Conservation (phyloP, 257 asterid species). For the Cynanchum wilfordii region DNA sequence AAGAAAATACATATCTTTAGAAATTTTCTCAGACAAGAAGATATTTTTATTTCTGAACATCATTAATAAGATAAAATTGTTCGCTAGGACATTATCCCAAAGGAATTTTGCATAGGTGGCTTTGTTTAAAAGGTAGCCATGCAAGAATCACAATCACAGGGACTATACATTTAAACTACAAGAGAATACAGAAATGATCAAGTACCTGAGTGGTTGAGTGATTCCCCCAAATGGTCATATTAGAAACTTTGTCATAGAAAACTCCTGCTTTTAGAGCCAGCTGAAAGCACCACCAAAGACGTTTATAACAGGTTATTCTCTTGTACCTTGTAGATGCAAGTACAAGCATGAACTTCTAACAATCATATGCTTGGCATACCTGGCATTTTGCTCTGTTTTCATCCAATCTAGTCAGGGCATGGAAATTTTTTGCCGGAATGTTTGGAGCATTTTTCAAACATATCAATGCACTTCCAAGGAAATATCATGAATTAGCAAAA, state of each 20-base stretch:
- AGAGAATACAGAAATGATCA: not conserved
- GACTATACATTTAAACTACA: not conserved
- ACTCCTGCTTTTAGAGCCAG: constrained; percentile 96
- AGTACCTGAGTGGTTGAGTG: constrained; percentile 97
- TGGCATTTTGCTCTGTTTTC: constrained; percentile 99
- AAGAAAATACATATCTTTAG: not conserved
- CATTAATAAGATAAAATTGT: not conserved
- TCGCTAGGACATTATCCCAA: not conserved
- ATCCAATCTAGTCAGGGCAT: constrained; percentile 91
- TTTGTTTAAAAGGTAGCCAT: not conserved
- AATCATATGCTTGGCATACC: constrained; percentile 30
- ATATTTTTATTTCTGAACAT: not conserved
- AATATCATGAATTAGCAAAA: constrained; percentile 30
- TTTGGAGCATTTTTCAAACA: constrained; percentile 96
- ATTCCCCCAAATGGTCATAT: constrained; percentile 96
- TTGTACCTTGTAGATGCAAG: not conserved
- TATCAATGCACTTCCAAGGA: constrained; percentile 78
- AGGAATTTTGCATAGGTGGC: not conserved
- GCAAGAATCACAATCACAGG: not conserved
- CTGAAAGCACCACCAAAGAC: constrained; percentile 35
- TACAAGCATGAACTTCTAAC: not conserved
- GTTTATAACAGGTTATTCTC: not conserved
- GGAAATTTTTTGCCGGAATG: constrained; percentile 89
- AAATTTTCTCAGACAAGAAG: not conserved
- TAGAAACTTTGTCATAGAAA: constrained; percentile 86